Base-by-base conservation (phyloP, 768 basidiomycete genomes). In the Suillus variegatus region DNA sequence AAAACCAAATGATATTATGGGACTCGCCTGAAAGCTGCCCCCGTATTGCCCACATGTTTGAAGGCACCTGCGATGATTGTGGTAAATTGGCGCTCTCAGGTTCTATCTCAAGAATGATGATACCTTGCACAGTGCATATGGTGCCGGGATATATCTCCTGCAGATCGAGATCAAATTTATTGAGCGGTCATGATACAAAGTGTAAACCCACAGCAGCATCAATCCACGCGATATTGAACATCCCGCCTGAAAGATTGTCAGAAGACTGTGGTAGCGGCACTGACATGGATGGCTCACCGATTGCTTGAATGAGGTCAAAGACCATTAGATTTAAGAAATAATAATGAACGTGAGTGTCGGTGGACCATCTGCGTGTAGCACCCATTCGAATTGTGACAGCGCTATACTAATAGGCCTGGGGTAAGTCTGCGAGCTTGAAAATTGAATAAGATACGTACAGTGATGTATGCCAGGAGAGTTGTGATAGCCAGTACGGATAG, bases 21-120 rank as follows among this genome's bases (percentile, higher is more conserved):
- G 35, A 25, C 32, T 73, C 75, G 58, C 79, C 74, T 76, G 16
- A 82, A 65, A 36, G 81, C 79, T 16, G 80, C 79, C 7, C 79
- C 79, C 16, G 81, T 80, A 65, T 81, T 80, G 4, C 81, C 81
- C 38, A 77, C 69, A 60, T 82, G 75, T 63, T 80, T 78, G 65
- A 80, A 68, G 7, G 77, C 70, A 43, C 79, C 79, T 80, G 41
- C 38, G 32, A 6, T 32, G 32, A 28, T 43, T 62, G 28, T 32
- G 36, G 18, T 41, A 36, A 54, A 20, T 60, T 25, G 5, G 25
- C 1, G 57, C 10, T 1, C 10, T 10, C 13, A 13, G 12, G 25
- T 43, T 6, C 58, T 28, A 32, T 12, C 32, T 43, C 35, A 60
- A 61, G 38, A 22, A 46, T 44, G 25, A 47, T 61, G 46, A 44